Evolutionary conservation across 1,284 basidiomycete species (phyloP).

Genomic region (Ceratobasidium sp.): DNA sequence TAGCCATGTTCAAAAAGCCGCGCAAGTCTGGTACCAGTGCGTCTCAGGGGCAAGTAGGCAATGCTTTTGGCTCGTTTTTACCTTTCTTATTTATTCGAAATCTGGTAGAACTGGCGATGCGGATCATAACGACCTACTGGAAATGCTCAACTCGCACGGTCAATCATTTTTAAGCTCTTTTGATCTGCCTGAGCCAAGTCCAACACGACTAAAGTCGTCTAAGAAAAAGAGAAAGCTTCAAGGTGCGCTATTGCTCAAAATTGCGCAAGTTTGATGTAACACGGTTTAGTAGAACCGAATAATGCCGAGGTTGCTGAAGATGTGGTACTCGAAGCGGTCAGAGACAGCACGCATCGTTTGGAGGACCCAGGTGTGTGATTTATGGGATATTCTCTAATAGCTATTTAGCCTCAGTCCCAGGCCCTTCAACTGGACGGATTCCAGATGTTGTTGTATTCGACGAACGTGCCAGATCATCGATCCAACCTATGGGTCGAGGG

Average conservation of each 20-base stretch:
- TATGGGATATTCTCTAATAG: background rate
- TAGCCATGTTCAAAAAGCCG: background rate
- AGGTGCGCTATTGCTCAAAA: background rate
- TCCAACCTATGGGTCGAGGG: conserved; percentile 20
- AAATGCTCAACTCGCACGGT: conserved; percentile 29
- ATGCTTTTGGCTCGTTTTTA: background rate
- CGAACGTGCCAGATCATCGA: conserved; percentile 1
- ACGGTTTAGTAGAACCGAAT: background rate
- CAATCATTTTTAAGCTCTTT: conserved; percentile 36
- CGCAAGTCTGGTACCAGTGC: background rate
- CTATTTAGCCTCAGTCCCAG: conserved; percentile 17
- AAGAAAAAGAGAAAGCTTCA: conserved; percentile 38
- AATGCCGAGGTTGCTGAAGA: background rate
- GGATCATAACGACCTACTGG: conserved; percentile 13
- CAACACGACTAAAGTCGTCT: background rate
- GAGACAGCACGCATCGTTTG: background rate
- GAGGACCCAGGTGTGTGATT: conserved; percentile 25
- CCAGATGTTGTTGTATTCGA: conserved; percentile 40
- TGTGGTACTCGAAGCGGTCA: background rate
- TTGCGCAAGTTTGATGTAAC: background rate
- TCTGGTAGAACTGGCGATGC: background rate
- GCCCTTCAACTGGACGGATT: conserved; percentile 16
- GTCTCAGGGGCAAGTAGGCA: conserved; percentile 1
- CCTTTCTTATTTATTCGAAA: background rate
- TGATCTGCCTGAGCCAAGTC: conserved; percentile 7